These are phyloP conservation scores for Vaccinium corymbosum DNA, from an alignment of 148 eudicot genomes.

Conservation along the genomic window DNA sequence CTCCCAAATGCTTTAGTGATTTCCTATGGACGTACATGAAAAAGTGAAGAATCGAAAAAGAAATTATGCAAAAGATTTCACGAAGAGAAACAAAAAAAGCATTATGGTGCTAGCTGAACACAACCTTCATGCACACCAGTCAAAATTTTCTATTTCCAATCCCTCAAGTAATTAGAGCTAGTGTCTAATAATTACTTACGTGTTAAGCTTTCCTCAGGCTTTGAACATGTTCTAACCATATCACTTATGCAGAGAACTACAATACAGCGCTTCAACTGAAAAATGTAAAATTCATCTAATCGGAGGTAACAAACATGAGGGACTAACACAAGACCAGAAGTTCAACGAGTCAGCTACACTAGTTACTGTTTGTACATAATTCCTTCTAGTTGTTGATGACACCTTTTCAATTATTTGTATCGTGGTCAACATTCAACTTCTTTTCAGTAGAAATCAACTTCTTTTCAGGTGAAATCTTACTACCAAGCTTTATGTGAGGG, in stretches of 20 bases:
- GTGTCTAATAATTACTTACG: not conserved
- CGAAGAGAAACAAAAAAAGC: not conserved
- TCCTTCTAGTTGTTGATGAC: not conserved
- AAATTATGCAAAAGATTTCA: not conserved
- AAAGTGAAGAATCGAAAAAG: not conserved
- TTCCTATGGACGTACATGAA: conserved; percentile 32
- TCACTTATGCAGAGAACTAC: not conserved
- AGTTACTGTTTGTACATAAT: not conserved
- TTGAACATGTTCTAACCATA: not conserved
- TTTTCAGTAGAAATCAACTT: not conserved
- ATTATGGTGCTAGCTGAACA: not conserved
- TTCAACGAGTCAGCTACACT: not conserved
- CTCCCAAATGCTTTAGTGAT: conserved; percentile 52
- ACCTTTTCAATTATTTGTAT: not conserved
- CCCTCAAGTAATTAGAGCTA: not conserved
- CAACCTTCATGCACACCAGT: not conserved
- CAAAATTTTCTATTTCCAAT: not conserved
- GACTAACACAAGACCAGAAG: not conserved
- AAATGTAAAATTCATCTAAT: not conserved
- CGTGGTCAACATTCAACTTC: not conserved
- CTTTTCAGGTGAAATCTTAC: too few species aligned
- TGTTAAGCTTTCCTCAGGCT: not conserved
- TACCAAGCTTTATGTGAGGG: too few species aligned
- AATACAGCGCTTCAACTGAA: not conserved
- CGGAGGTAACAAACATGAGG: not conserved